A percentile compares a stretch with the other conserved stretches of the same genome.
Evolutionary conservation across 768 basidiomycete genomes (phyloP).

Genomic region (Mycena vitilis): DNA sequence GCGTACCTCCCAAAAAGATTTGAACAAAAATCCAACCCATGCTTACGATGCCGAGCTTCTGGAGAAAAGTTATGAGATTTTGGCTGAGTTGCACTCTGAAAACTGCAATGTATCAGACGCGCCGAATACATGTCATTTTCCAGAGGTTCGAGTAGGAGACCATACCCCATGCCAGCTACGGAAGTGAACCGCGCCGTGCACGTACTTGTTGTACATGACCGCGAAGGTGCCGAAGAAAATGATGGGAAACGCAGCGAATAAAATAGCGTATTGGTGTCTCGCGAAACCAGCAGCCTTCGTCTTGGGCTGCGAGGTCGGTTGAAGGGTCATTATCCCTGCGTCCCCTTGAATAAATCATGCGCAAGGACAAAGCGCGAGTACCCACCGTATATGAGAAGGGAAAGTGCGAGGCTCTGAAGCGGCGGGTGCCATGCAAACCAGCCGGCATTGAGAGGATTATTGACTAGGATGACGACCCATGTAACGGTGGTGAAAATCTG

Average conservation of each 20-base stretch:
- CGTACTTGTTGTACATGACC: slow-evolving; percentile 71
- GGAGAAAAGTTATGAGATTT: slow-evolving; percentile 1
- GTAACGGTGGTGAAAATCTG: slow-evolving; percentile 57
- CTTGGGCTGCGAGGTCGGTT: slow-evolving; percentile 74
- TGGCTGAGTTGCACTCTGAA: neutral
- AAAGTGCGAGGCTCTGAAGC: slow-evolving; percentile 68
- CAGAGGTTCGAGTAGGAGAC: neutral
- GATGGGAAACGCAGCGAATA: slow-evolving; percentile 65
- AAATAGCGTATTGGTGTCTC: slow-evolving; percentile 75
- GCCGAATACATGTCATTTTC: too few relatives aligned
- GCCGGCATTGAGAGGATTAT: slow-evolving; percentile 56
- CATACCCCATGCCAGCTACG: slow-evolving; percentile 82
- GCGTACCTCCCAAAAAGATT: slow-evolving; percentile 62
- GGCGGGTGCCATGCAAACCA: slow-evolving; percentile 80
- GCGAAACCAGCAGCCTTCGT: slow-evolving; percentile 75
- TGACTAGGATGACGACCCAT: slow-evolving; percentile 59
- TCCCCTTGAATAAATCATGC: neutral
- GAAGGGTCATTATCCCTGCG: slow-evolving; percentile 79
- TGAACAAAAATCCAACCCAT: slow-evolving; percentile 73
- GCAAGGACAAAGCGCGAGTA: neutral
- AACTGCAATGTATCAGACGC: too few relatives aligned
- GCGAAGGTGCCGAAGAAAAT: slow-evolving; percentile 71
- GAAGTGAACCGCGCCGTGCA: slow-evolving; percentile 66
- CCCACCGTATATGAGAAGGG: slow-evolving; percentile 67
- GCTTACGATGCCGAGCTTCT: slow-evolving; percentile 76